These are phyloP conservation scores for Hymenoscyphus albidus DNA, from an alignment of 2,329 filamentous ascomycete species.

Conservation along the genomic window DNA sequence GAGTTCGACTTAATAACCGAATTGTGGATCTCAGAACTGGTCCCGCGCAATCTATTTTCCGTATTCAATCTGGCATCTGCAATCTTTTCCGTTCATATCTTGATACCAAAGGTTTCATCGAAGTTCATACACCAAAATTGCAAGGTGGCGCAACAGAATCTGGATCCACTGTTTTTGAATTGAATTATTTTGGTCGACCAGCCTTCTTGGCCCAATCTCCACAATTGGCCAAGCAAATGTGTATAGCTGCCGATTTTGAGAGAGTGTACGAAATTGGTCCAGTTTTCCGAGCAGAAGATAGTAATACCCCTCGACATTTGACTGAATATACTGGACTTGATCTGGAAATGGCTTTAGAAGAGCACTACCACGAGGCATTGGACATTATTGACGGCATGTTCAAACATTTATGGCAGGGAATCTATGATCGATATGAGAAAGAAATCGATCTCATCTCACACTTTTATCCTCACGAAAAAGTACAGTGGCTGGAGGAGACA, in stretches of 20 bases:
- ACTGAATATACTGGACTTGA: conserved; percentile 93
- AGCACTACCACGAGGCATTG: conserved; percentile 86
- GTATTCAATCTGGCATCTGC: conserved; percentile 76
- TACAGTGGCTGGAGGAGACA: conserved; percentile 83
- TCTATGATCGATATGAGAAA: conserved; percentile 64
- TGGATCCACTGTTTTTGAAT: conserved; percentile 84
- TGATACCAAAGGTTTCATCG: conserved; percentile 74
- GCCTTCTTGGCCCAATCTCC: conserved; percentile 91
- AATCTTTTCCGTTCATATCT: conserved; percentile 75
- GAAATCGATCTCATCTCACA: conserved; percentile 78
- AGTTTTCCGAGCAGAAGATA: conserved; percentile 92
- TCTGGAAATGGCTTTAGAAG: conserved; percentile 86
- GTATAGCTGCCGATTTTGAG: conserved; percentile 82
- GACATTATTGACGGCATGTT: conserved; percentile 73
- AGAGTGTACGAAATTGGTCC: conserved; percentile 86
- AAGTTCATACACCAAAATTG: conserved; percentile 91
- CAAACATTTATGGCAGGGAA: conserved; percentile 70
- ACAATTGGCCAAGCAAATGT: conserved; percentile 90
- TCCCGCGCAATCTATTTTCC: conserved; percentile 81
- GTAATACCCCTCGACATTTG: conserved; percentile 89
- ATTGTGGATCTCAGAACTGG: conserved; percentile 84
- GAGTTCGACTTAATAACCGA: conserved; percentile 70
- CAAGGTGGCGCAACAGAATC: conserved; percentile 89
- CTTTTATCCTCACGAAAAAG: conserved; percentile 80
- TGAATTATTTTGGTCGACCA: conserved; percentile 84